Percentiles rank a stretch among this genome's conserved stretches.
phyloP scores from a whole-genome alignment of 148 eudicot genomes.

The Simmondsia chinensis region DNA sequence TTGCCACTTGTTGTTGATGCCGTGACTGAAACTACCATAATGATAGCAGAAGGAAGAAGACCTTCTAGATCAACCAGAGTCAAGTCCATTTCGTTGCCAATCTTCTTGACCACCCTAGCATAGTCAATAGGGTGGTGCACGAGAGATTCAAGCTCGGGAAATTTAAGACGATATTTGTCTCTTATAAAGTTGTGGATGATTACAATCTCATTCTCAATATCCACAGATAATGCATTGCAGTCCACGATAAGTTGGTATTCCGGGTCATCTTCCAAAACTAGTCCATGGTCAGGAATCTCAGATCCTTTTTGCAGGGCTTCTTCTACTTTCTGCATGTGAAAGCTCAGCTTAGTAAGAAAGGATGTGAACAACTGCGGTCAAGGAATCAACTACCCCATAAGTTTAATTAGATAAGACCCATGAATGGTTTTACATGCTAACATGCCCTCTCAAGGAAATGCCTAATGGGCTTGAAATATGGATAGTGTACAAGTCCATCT shows the following conservation, averaged over 20 bases:
- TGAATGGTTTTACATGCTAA: too few relatives aligned
- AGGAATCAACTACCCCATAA: background rate
- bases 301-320: constrained; percentile 67
- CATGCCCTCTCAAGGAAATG: too few relatives aligned
- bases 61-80: constrained; percentile 95
- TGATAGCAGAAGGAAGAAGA: constrained; percentile 88
- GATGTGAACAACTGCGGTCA: background rate
- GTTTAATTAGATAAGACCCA: too few relatives aligned
- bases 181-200: constrained; percentile 90
- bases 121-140: constrained; percentile 98
- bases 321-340: constrained; percentile 67
- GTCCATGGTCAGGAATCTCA: constrained; percentile 41
- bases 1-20: constrained; percentile 97
- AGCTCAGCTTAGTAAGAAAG: background rate
- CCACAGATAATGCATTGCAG: constrained; percentile 82
- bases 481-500: too few relatives aligned
- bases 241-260: constrained; percentile 90
- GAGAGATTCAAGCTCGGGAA: constrained; percentile 96
- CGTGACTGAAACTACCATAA: constrained; percentile 95
- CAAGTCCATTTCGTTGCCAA: constrained; percentile 84
- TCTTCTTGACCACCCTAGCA: constrained; percentile 89
- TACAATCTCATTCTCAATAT: constrained; percentile 83
- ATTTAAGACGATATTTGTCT: constrained; percentile 84
- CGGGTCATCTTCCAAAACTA: constrained; percentile 82
- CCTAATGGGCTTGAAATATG: too few relatives aligned